phyloP scores from a whole-genome alignment of 2,329 filamentous ascomycete species.

The Lasiodiplodia sp. region DNA sequence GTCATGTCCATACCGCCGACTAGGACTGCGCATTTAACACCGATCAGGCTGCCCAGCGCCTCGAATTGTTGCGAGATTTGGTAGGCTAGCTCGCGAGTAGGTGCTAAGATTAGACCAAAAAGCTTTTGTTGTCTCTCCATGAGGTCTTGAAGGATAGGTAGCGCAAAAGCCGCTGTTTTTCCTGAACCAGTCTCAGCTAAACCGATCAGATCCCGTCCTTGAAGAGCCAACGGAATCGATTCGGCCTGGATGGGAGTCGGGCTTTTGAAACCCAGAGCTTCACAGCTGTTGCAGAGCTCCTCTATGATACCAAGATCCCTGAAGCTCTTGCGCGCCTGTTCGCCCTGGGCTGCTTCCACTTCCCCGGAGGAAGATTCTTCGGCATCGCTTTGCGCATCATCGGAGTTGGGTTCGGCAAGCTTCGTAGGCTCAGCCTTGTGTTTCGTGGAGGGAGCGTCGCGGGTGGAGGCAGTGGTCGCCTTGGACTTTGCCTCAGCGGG shows the following conservation, averaged over 20 bases:
- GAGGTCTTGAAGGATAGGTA: conserved; percentile 88
- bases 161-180: conserved; percentile 93
- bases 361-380: conserved; percentile 37
- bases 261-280: conserved; percentile 78
- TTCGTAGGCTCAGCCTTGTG: conserved; percentile 30
- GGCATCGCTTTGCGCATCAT: conserved; percentile 33
- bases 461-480: conserved; percentile 7
- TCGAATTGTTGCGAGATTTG: conserved; percentile 92
- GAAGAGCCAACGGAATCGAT: conserved; percentile 80
- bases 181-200: conserved; percentile 94
- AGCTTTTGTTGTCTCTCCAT: conserved; percentile 86
- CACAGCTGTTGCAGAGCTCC: conserved; percentile 87
- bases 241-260: conserved; percentile 90
- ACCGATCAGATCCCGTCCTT: conserved; percentile 87
- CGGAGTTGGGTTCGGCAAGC: conserved; percentile 34
- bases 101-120: conserved; percentile 89
- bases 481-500: conserved; percentile 10
- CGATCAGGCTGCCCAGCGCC: conserved; percentile 84
- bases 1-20: conserved; percentile 98
- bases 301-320: conserved; percentile 82
- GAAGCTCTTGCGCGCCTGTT: conserved; percentile 65
- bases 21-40: conserved; percentile 83
- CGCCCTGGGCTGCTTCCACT: conserved; percentile 29
- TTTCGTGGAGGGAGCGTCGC: conserved; percentile 2
- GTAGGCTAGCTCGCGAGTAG: conserved; percentile 89